Conservation (phyloP, 169 alveolate species). For the Plasmodium vinckei region DNA sequence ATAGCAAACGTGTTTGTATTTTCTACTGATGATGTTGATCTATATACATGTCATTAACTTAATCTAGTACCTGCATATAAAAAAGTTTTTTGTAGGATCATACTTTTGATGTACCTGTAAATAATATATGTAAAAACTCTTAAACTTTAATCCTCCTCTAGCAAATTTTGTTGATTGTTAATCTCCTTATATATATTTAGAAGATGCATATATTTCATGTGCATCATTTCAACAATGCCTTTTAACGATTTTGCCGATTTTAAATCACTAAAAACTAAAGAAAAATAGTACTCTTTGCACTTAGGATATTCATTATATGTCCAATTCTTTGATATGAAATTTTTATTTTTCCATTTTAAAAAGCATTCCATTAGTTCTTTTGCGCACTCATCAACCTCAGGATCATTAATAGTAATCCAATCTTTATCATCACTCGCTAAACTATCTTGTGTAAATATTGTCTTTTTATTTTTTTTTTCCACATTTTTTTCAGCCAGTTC, state of each 20-base stretch:
- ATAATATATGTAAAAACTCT: too few relatives aligned
- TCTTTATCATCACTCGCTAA: constrained; percentile 23
- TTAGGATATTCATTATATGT: constrained; percentile 70
- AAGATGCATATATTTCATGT: constrained; percentile 72
- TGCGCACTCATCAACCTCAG: constrained; percentile 77
- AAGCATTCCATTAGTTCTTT: constrained; percentile 74
- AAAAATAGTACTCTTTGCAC: constrained; percentile 67
- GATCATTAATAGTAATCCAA: constrained; percentile 75
- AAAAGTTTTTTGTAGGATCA: too few relatives aligned
- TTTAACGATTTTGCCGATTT: constrained; percentile 67
- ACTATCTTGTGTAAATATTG: background rate
- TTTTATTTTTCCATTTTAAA: constrained; percentile 72
- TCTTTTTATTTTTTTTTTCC: constrained; percentile 1
- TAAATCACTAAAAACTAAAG: constrained; percentile 73
- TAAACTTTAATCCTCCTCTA: background rate
- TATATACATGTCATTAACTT: too few relatives aligned
- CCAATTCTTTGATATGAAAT: constrained; percentile 74
- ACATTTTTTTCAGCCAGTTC: background rate
- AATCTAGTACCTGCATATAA: too few relatives aligned
- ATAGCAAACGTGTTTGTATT: too few relatives aligned
- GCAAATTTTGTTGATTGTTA: constrained; percentile 3
- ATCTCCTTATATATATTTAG: constrained; percentile 58
- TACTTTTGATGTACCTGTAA: too few relatives aligned
- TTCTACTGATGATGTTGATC: too few relatives aligned
- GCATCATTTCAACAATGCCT: constrained; percentile 76